These are phyloP conservation scores for Ceratobasidium sp. DNA, from an alignment of 1,284 basidiomycete genomes.

Conservation along the genomic window DNA sequence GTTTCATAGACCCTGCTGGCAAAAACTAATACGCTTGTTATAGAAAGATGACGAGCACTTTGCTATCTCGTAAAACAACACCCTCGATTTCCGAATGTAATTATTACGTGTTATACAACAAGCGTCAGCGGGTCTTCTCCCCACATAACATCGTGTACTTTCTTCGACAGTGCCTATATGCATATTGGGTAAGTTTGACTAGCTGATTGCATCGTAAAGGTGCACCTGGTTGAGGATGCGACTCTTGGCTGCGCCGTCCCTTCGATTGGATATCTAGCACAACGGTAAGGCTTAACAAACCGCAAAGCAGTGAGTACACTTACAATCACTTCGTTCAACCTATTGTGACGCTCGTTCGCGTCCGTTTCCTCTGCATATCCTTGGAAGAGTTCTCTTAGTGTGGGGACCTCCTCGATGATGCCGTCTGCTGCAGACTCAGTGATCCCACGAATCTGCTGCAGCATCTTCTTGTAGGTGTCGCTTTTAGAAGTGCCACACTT, in stretches of 20 bases:
- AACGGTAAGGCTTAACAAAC: not conserved
- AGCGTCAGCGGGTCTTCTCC: conserved; percentile 37
- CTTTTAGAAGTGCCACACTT: conserved; percentile 32
- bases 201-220: not conserved
- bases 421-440: conserved; percentile 41
- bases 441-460: conserved; percentile 43
- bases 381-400: conserved; percentile 41
- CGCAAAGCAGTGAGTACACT: not conserved
- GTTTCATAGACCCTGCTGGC: not conserved
- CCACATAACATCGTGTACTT: conserved; percentile 38
- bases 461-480: conserved; percentile 44
- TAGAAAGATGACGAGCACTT: conserved; percentile 39
- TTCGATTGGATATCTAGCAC: conserved; percentile 26
- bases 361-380: conserved; percentile 36
- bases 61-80: conserved; percentile 27
- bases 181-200: not conserved
- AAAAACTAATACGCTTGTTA: not conserved
- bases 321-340: conserved; percentile 27
- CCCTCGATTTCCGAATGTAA: not conserved
- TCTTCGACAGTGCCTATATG: conserved; percentile 31
- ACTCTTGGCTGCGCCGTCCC: conserved; percentile 38
- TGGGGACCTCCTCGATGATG: conserved; percentile 42
- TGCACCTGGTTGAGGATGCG: conserved; percentile 31
- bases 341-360: not conserved
- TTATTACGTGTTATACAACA: not conserved